Evolutionary conservation across 345 rosid species (phyloP).

Genomic region (Euphorbia peplus): DNA sequence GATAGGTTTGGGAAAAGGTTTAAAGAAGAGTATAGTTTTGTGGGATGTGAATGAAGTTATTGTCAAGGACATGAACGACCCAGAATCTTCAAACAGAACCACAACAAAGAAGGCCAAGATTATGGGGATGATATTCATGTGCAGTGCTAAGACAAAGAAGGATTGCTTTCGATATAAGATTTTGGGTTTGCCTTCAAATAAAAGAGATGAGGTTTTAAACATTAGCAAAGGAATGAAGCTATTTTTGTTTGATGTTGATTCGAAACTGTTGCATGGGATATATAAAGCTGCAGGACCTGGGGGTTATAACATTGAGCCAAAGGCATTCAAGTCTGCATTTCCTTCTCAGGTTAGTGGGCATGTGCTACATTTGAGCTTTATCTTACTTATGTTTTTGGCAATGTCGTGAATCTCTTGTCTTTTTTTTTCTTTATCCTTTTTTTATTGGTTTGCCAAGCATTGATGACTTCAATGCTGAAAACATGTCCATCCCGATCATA

Average conservation of each 20-base stretch:
- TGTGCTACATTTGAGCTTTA: not conserved
- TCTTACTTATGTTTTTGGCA: not conserved
- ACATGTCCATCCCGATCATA: not conserved
- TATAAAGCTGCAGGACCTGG: conserved; percentile 35
- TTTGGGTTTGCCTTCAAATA: conserved; percentile 35
- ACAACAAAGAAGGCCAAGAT: not conserved
- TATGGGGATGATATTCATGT: conserved; percentile 35
- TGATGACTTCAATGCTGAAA: not conserved
- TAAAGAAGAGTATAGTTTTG: conserved; percentile 5
- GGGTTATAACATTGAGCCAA: conserved; percentile 30
- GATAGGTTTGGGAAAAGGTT: conserved; percentile 4
- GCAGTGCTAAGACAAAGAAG: conserved; percentile 32
- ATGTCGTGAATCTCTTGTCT: not conserved
- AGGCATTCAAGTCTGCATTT: conserved; percentile 29
- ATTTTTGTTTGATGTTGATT: conserved; percentile 31
- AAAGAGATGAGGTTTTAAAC: conserved; percentile 25
- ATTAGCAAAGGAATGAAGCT: conserved; percentile 31
- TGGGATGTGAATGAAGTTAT: conserved; percentile 4
- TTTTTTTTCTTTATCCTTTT: not conserved
- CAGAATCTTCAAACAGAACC: conserved; percentile 16
- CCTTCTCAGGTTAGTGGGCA: conserved; percentile 32
- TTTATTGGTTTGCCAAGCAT: not conserved
- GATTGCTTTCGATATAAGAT: conserved; percentile 30
- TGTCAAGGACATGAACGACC: conserved; percentile 4
- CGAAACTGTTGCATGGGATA: conserved; percentile 31